These are phyloP conservation scores for Exophiala oligosperma DNA, from an alignment of 2,329 filamentous ascomycete genomes.

Conservation along the genomic window DNA sequence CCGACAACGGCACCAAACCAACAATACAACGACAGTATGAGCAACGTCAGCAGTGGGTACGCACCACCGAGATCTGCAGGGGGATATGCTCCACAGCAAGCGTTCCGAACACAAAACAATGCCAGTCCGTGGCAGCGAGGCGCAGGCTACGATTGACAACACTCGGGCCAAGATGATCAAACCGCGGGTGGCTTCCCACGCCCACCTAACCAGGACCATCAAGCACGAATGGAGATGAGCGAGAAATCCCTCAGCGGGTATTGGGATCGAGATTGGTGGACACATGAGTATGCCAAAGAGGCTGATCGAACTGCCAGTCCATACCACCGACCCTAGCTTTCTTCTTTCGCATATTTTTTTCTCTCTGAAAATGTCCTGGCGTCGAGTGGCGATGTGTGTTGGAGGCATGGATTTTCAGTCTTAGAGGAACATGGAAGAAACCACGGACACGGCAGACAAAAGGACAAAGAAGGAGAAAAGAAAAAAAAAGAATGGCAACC, in stretches of 20 bases:
- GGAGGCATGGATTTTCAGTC: too few species aligned
- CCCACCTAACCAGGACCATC: slow-evolving; percentile 10
- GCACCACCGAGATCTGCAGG: slow-evolving; percentile 25
- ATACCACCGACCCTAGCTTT: not conserved
- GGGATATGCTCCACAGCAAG: slow-evolving; percentile 30
- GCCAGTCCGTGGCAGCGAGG: slow-evolving; percentile 64
- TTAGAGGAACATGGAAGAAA: not conserved
- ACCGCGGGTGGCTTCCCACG: not conserved
- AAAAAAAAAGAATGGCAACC: not conserved
- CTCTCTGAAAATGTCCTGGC: too few species aligned
- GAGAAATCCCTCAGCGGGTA: slow-evolving; percentile 25
- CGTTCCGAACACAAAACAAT: slow-evolving; percentile 52
- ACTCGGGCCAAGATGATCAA: slow-evolving; percentile 20
- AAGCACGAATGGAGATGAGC: slow-evolving; percentile 20
- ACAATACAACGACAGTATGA: slow-evolving; percentile 34
- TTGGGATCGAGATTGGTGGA: slow-evolving; percentile 32
- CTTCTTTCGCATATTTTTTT: too few species aligned
- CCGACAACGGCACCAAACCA: slow-evolving; percentile 27
- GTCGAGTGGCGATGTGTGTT: too few species aligned
- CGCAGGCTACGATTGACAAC: slow-evolving; percentile 62
- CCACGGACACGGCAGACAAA: not conserved
- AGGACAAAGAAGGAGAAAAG: too few species aligned
- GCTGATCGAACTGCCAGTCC: not conserved
- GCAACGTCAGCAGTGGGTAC: slow-evolving; percentile 16
- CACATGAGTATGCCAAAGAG: slow-evolving; percentile 12